Percentiles rank a stretch among this genome's conserved stretches.
Conservation (phyloP, 2,329 filamentous ascomycete genomes). For the Atkinsonella texensis region DNA sequence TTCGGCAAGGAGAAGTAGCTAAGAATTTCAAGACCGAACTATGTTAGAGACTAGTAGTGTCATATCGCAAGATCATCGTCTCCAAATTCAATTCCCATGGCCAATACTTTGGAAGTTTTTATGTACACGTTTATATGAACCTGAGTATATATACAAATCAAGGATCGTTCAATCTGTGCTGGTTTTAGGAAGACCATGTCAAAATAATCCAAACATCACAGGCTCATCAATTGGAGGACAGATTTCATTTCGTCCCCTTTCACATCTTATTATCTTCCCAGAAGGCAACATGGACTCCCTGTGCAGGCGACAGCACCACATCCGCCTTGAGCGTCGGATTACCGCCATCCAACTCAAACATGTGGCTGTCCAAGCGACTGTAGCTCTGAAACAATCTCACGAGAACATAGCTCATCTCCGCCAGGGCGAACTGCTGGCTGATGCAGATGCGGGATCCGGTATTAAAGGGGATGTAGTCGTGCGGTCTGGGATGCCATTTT, state of each 20-base stretch:
- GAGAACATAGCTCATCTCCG: constrained; percentile 54
- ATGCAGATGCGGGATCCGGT: constrained; percentile 42
- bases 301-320: constrained; percentile 46
- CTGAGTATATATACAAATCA: not conserved
- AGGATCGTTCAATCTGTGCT: not conserved
- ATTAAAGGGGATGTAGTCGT: constrained; percentile 43
- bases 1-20: constrained; percentile 25
- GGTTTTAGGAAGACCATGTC: not conserved
- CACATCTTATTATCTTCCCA: constrained; percentile 30
- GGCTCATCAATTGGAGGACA: no score
- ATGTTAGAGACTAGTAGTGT: not conserved
- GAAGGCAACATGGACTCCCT: constrained; percentile 47
- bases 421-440: constrained; percentile 46
- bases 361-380: constrained; percentile 46
- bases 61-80: not conserved
- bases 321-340: constrained; percentile 43
- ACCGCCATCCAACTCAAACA: constrained; percentile 42
- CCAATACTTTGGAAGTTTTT: not conserved
- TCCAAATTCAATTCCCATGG: not conserved
- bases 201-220: no score
- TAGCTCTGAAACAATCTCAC: constrained; percentile 63
- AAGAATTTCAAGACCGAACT: not conserved
- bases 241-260: not conserved
- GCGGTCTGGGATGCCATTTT: constrained; percentile 36
- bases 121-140: not conserved